These are phyloP conservation scores for Tuber borchii DNA, from an alignment of 495 filamentous ascomycete genomes.

Conservation along the genomic window DNA sequence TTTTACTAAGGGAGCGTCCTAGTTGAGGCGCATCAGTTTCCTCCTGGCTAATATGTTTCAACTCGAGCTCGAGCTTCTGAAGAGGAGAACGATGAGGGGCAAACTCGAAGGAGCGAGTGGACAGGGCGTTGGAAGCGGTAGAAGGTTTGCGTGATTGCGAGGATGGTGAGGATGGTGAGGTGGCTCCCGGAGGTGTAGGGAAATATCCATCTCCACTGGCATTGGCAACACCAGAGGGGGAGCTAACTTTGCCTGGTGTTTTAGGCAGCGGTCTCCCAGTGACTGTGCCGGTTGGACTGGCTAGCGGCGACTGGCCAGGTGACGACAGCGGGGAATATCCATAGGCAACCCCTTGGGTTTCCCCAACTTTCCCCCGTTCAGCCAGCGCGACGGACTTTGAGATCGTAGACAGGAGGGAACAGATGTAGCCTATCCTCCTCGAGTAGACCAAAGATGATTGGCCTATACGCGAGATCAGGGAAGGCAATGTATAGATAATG, in stretches of 20 bases:
- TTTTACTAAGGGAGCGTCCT: constrained; percentile 35
- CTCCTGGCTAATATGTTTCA: constrained; percentile 84
- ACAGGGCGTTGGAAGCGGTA: constrained; percentile 11
- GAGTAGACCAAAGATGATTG: neutral
- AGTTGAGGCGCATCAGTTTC: constrained; percentile 59
- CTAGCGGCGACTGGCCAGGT: constrained; percentile 5
- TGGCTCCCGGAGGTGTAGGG: constrained; percentile 5
- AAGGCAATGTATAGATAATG: neutral
- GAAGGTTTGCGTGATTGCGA: constrained; percentile 24
- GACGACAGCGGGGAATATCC: constrained; percentile 10
- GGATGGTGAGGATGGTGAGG: constrained; percentile 15
- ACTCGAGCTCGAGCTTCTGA: constrained; percentile 80
- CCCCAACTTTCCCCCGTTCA: constrained; percentile 14
- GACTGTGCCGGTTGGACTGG: constrained; percentile 1
- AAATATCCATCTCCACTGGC: constrained; percentile 13
- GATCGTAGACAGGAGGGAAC: neutral
- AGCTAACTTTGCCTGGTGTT: neutral
- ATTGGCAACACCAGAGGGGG: neutral
- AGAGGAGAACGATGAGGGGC: constrained; percentile 60
- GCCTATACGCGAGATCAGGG: neutral
- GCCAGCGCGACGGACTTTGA: constrained; percentile 17
- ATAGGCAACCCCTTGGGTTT: constrained; percentile 13
- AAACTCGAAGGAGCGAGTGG: constrained; percentile 27
- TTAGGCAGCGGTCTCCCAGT: neutral
- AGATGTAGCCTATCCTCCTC: neutral